A percentile compares a stretch with the other conserved stretches of the same genome.
phyloP scores from a whole-genome alignment of 192 early-diverging fungal genomes.

The Coemansia sp. region DNA sequence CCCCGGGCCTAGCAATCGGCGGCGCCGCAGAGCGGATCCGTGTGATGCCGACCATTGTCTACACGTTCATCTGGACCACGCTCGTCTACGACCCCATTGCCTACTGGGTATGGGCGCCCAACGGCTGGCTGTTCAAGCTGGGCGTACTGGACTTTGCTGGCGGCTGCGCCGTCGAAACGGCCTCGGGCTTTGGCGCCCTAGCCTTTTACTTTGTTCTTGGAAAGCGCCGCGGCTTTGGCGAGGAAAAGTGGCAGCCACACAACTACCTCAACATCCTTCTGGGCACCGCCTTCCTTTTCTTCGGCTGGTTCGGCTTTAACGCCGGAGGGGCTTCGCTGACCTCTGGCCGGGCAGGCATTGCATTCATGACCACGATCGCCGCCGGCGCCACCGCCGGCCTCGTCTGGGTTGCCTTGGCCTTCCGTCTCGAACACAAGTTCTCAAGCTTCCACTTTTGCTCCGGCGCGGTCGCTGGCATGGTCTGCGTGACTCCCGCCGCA shows the following conservation, averaged over 20 bases:
- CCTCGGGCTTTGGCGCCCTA: conserved; percentile 76
- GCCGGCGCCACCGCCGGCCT: conserved; percentile 67
- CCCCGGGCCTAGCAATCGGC: conserved; percentile 68
- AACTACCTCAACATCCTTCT: conserved; percentile 81
- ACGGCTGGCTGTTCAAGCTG: conserved; percentile 73
- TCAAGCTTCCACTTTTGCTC: conserved; percentile 83
- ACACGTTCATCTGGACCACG: conserved; percentile 66
- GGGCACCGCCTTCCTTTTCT: conserved; percentile 80
- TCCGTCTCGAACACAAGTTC: conserved; percentile 65
- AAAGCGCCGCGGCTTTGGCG: conserved; percentile 63
- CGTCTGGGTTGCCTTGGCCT: conserved; percentile 73
- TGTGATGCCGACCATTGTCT: conserved; percentile 62
- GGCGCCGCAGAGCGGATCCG: conserved; percentile 73
- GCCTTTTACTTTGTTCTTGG: conserved; percentile 82
- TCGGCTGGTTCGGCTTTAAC: conserved; percentile 93
- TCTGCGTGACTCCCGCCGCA: conserved; percentile 82
- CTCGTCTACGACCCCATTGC: conserved; percentile 72
- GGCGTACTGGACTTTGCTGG: conserved; percentile 86
- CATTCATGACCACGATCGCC: conserved; percentile 72
- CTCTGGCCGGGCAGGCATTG: conserved; percentile 69
- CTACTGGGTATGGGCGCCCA: conserved; percentile 78
- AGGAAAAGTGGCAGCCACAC: conserved; percentile 67
- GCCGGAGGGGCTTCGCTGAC: conserved; percentile 72
- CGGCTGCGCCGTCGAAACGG: conserved; percentile 82
- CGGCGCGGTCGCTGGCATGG: conserved; percentile 85